Percentiles rank a stretch among this genome's conserved stretches.
phyloP scores from a whole-genome alignment of 2,329 filamentous ascomycete genomes.

The Aureobasidium vineae region DNA sequence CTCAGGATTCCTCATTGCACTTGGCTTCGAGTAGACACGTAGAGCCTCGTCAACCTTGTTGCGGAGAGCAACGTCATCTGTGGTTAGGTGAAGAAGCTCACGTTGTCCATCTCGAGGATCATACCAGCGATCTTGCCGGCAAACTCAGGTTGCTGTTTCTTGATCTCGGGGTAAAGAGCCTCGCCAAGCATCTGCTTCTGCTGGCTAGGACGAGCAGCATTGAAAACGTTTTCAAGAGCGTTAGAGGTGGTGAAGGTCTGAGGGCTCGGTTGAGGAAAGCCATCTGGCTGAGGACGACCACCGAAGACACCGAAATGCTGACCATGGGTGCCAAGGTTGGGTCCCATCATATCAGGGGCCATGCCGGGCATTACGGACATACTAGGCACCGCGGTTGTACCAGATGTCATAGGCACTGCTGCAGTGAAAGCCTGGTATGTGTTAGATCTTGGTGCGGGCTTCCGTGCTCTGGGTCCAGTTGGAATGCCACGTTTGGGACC shows the following conservation, averaged over 20 bases:
- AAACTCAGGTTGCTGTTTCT: constrained; percentile 87
- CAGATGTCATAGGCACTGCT: neutral
- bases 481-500: neutral
- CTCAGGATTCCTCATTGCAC: no score
- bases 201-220: constrained; percentile 62
- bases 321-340: constrained; percentile 40
- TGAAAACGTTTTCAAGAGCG: constrained; percentile 53
- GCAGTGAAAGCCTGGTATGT: neutral
- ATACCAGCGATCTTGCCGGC: constrained; percentile 99
- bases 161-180: constrained; percentile 97
- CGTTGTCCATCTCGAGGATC: constrained; percentile 99
- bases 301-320: constrained; percentile 36
- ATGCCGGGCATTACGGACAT: constrained; percentile 64
- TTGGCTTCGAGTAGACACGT: constrained; percentile 55
- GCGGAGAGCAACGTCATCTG: constrained; percentile 75
- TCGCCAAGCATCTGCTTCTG: constrained; percentile 99
- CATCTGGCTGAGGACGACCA: constrained; percentile 37
- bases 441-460: neutral
- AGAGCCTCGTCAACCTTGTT: constrained; percentile 97
- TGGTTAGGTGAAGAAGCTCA: constrained; percentile 52
- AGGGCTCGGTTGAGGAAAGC: constrained; percentile 41
- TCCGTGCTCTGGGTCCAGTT: neutral
- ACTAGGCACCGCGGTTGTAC: no score
- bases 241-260: constrained; percentile 33
- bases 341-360: constrained; percentile 64